Base-by-base conservation (phyloP, 2,329 filamentous ascomycete genomes). In the Fusarium euwallaceae region DNA sequence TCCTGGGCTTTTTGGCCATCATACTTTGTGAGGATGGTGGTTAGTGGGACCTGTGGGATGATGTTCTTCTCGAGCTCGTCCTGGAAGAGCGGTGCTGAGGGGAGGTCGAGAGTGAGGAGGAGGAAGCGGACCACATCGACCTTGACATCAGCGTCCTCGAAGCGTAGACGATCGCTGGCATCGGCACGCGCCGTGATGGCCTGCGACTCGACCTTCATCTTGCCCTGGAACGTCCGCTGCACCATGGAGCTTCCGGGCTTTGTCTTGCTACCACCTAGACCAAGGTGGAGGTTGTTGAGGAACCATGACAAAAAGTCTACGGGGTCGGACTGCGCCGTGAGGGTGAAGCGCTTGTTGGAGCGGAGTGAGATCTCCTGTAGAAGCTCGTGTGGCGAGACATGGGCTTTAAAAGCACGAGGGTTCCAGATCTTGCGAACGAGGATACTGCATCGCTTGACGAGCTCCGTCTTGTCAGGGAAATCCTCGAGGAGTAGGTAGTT, bases 341-440 rank as follows among this genome's bases (percentile, higher is more conserved):
- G 88, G 6, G 93, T 97, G 85, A 98, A 99, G 72, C 94, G 94
- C 84, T 98, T 98, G 77, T 93, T 95, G 36, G 95, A 98, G 59
- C 92, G 92, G 48, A 98, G 87, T 2, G 95, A 94, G 73, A 99
- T 94, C 82, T 98, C 96, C 84, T 99, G 97, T 2, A 99, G 91
- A 34, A 99, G 89, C 84, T 99, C 97, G 86, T 99, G 97, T 0
- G 97, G 97, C 11, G 96, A 98, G 62, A 99, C 97, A 83, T 99
- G 97, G 6, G 93, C 92, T 83, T 97, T 97, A 88, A 99, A 99
- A 11, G 97, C 96, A 77, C 94, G 93, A 3, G 95, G 93, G 82
- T 99, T 99, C 97, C 97, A 99, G 76, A 99, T 94, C 85, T 99
- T 99, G 81, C 97, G 93, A 70, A 98, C 91, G 22, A 99, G 88